These are phyloP conservation scores for Termitomyces sp. DNA, from an alignment of 768 basidiomycete genomes.

Conservation along the genomic window DNA sequence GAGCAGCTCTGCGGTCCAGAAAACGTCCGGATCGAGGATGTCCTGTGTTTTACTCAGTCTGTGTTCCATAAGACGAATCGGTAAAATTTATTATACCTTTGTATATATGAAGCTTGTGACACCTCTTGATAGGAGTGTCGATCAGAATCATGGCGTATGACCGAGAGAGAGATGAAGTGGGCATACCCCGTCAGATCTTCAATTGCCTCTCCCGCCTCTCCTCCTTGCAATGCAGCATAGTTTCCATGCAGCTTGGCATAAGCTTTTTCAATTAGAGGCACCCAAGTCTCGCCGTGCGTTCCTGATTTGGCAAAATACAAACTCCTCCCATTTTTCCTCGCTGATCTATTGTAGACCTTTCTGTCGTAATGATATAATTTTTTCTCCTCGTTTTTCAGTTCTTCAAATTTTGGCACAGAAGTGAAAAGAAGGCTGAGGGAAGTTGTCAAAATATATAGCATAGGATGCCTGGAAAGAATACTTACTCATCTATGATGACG, in stretches of 20 bases:
- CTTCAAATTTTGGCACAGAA: constrained; percentile 46
- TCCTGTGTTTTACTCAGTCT: constrained; percentile 23
- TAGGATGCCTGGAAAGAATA: neutral
- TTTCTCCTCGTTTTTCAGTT: constrained; percentile 32
- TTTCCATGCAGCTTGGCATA: constrained; percentile 53
- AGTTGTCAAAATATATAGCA: neutral
- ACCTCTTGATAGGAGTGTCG: constrained; percentile 10
- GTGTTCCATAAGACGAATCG: neutral
- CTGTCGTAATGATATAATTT: constrained; percentile 45
- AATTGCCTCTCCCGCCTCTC: constrained; percentile 40
- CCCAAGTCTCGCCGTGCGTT: constrained; percentile 49
- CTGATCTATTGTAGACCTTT: constrained; percentile 35
- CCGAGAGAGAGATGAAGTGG: neutral
- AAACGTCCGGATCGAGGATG: constrained; percentile 41
- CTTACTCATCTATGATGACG: constrained; percentile 52
- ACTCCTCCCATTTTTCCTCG: constrained; percentile 39
- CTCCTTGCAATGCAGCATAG: constrained; percentile 37
- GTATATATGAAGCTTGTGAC: constrained; percentile 21
- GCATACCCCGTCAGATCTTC: constrained; percentile 54
- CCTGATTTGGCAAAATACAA: constrained; percentile 46
- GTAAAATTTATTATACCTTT: constrained; percentile 13
- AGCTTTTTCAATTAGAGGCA: constrained; percentile 53
- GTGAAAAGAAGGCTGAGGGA: constrained; percentile 38
- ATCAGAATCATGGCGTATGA: neutral
- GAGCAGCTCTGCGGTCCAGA: constrained; percentile 45